A percentile compares a stretch with the other conserved stretches of the same genome.
Conservation (phyloP, 1,284 basidiomycete genomes). For the Puccinia hordei region DNA sequence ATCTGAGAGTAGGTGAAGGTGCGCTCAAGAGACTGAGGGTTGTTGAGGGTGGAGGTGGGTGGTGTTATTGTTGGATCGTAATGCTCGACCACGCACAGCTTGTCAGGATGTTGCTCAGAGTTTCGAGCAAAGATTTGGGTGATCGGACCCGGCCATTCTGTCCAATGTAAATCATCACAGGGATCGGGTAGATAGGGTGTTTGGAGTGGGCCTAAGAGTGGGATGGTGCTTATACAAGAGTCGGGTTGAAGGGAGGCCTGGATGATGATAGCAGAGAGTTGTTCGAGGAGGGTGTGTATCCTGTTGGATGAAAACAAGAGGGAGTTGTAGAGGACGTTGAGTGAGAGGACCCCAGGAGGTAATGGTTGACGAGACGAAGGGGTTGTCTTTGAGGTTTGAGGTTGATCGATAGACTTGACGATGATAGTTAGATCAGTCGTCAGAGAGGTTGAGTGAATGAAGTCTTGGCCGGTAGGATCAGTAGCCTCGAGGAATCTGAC, state of each 20-base stretch:
- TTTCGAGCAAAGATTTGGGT: constrained; percentile 87
- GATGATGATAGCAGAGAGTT: constrained; percentile 77
- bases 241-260: constrained; percentile 67
- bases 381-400: constrained; percentile 43
- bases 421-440: constrained; percentile 88
- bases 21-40: constrained; percentile 63
- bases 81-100: constrained; percentile 80
- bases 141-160: constrained; percentile 92
- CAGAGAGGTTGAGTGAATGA: constrained; percentile 73
- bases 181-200: constrained; percentile 77
- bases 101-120: constrained; percentile 73
- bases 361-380: constrained; percentile 65
- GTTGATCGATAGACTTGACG: constrained; percentile 58
- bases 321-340: constrained; percentile 90
- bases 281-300: constrained; percentile 78
- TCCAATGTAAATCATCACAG: constrained; percentile 88
- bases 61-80: background rate
- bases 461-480: constrained; percentile 69
- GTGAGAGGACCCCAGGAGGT: constrained; percentile 66
- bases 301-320: constrained; percentile 82
- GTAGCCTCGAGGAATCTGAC: constrained; percentile 96
- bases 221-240: constrained; percentile 70
- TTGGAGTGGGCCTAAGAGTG: constrained; percentile 76
- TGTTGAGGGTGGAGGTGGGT: constrained; percentile 62
- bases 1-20: constrained; percentile 80